Evolutionary conservation across 306 rosid species (phyloP).

Genomic region (Neltuma alba): DNA sequence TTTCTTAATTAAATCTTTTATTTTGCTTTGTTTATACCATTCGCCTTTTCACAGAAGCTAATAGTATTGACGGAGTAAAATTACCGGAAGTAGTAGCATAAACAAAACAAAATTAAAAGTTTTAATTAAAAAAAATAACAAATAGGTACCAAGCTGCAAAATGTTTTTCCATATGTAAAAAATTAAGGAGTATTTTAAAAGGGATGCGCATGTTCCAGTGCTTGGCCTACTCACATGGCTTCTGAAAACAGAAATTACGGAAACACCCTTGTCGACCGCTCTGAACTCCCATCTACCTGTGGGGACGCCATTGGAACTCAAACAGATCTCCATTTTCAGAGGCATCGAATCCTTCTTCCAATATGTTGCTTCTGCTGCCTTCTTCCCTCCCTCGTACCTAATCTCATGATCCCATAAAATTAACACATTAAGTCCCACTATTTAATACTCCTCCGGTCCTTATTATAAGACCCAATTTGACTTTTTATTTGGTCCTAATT

Average conservation of each 20-base stretch:
- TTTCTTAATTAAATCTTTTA: too few species aligned
- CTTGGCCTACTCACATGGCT: conserved; percentile 58
- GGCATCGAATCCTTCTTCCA: conserved; percentile 49
- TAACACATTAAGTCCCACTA: neutral
- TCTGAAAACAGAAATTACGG: conserved; percentile 53
- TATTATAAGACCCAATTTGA: too few species aligned
- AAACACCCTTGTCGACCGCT: conserved; percentile 43
- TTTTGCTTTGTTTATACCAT: too few species aligned
- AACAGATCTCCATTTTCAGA: conserved; percentile 23
- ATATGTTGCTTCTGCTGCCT: conserved; percentile 35
- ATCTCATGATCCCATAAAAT: conserved; percentile 26
- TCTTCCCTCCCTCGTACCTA: conserved; percentile 26
- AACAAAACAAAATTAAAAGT: too few species aligned
- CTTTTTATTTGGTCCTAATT: too few species aligned
- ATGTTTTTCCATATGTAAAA: too few species aligned
- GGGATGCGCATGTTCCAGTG: conserved; percentile 47
- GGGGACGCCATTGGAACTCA: conserved; percentile 39
- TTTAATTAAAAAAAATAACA: too few species aligned
- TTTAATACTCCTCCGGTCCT: neutral
- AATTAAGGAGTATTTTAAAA: conserved; percentile 54
- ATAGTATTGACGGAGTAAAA: too few species aligned
- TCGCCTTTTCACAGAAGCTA: too few species aligned
- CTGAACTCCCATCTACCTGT: neutral
- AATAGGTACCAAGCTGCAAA: too few species aligned
- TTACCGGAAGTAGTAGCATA: too few species aligned